A percentile compares a stretch with the other conserved stretches of the same genome.
Evolutionary conservation across 305 asterid genomes (phyloP).

Genomic region (Plantago coronopus): DNA sequence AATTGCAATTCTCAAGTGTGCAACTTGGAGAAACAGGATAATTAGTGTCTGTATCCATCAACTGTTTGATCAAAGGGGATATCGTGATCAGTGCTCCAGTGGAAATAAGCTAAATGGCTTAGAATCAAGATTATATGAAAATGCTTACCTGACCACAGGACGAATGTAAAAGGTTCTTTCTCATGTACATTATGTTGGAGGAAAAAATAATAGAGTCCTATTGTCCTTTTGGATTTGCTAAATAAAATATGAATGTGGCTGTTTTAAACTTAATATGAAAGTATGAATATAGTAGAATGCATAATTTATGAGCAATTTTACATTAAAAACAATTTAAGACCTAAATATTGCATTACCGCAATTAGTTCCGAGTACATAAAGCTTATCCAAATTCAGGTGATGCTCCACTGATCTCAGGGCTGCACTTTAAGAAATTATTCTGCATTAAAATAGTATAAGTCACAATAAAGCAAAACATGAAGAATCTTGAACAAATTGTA

Average conservation of each 20-base stretch:
- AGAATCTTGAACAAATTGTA: slow-evolving; percentile 19
- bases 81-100: background rate
- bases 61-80: background rate
- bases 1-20: slow-evolving; percentile 1
- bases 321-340: slow-evolving; percentile 14
- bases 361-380: slow-evolving; percentile 92
- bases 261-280: background rate
- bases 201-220: background rate
- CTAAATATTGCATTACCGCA: slow-evolving; percentile 53
- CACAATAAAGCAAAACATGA: slow-evolving; percentile 31
- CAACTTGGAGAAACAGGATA: slow-evolving; percentile 5
- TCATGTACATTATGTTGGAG: background rate
- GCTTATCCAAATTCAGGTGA: slow-evolving; percentile 89
- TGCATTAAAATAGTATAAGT: slow-evolving; percentile 56
- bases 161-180: background rate
- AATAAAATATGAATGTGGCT: background rate
- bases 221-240: background rate
- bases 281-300: background rate
- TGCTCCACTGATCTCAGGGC: slow-evolving; percentile 90
- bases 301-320: slow-evolving; percentile 7
- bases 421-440: slow-evolving; percentile 79
- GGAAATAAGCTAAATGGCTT: background rate
- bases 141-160: background rate
- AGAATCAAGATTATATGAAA: background rate
- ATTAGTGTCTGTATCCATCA: background rate